These are phyloP conservation scores for Pythium myriotylum DNA, from an alignment of 352 stramenopile species.

Conservation along the genomic window DNA sequence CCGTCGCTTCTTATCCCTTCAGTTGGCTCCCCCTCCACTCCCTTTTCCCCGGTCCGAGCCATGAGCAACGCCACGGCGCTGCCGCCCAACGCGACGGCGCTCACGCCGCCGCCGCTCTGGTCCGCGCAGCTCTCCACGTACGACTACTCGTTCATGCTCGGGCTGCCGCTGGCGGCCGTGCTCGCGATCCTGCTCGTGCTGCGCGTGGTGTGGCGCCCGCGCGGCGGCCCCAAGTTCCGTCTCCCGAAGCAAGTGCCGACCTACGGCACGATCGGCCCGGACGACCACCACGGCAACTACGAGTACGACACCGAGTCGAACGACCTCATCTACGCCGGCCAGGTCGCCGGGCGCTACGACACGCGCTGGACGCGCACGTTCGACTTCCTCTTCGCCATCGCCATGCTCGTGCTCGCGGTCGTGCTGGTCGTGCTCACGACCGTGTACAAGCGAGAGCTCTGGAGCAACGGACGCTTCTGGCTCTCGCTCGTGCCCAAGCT, in stretches of 20 bases:
- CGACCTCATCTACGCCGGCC: conserved; percentile 82
- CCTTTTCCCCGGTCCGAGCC: background rate
- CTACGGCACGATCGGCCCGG: conserved; percentile 68
- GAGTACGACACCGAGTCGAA: conserved; percentile 82
- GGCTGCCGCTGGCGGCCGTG: conserved; percentile 62
- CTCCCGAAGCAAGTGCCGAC: conserved; percentile 78
- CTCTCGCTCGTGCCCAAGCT: conserved; percentile 80
- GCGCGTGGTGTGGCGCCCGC: conserved; percentile 76
- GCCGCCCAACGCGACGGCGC: conserved; percentile 4
- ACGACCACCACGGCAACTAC: conserved; percentile 57
- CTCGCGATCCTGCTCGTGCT: conserved; percentile 61
- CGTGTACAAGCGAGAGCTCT: conserved; percentile 64
- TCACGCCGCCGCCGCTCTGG: conserved; percentile 42
- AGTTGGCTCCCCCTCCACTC: background rate
- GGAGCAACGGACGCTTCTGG: conserved; percentile 76
- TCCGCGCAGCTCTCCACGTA: conserved; percentile 53
- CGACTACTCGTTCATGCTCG: conserved; percentile 71
- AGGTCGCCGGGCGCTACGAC: conserved; percentile 81
- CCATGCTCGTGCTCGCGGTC: conserved; percentile 55
- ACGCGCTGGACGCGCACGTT: conserved; percentile 85
- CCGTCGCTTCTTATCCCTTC: background rate
- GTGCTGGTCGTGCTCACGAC: conserved; percentile 63
- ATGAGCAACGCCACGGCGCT: conserved; percentile 11
- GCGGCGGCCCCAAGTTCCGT: conserved; percentile 75
- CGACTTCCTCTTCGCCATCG: conserved; percentile 78